Evolutionary conservation across 331 rosid species (phyloP).

Genomic region (Acacia concinna): DNA sequence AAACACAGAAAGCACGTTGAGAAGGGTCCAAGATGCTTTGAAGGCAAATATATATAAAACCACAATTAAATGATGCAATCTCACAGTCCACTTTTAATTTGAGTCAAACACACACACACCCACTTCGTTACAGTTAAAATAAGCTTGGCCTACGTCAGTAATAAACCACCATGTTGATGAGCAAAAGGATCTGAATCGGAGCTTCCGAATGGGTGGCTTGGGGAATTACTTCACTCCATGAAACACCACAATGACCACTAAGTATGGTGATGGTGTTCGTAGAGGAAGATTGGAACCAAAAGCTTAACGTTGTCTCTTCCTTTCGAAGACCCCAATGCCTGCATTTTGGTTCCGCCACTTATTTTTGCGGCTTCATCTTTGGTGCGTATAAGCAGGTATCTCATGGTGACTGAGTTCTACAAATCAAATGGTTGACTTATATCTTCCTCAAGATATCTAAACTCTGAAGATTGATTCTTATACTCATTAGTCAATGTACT

Average conservation of each 20-base stretch:
- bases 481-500: not conserved
- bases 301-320: slow-evolving; percentile 3
- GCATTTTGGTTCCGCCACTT: slow-evolving; percentile 11
- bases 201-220: slow-evolving; percentile 31
- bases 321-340: slow-evolving; percentile 37
- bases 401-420: slow-evolving; percentile 25
- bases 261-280: not conserved
- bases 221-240: slow-evolving; percentile 26
- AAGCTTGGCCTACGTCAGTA: not conserved
- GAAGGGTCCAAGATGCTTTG: not conserved
- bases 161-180: slow-evolving; percentile 18
- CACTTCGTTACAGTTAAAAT: not conserved
- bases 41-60: not conserved
- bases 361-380: not conserved
- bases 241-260: not conserved
- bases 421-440: not conserved
- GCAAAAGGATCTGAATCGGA: not conserved
- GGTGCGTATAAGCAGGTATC: not conserved
- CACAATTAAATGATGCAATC: not conserved
- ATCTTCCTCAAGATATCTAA: not conserved
- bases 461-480: not conserved
- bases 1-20: not conserved
- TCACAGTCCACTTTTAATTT: not conserved
- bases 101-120: not conserved
- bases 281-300: not conserved